Evolutionary conservation across 139 green algal genomes (phyloP).

Genomic region (Haematococcus lacustris): DNA sequence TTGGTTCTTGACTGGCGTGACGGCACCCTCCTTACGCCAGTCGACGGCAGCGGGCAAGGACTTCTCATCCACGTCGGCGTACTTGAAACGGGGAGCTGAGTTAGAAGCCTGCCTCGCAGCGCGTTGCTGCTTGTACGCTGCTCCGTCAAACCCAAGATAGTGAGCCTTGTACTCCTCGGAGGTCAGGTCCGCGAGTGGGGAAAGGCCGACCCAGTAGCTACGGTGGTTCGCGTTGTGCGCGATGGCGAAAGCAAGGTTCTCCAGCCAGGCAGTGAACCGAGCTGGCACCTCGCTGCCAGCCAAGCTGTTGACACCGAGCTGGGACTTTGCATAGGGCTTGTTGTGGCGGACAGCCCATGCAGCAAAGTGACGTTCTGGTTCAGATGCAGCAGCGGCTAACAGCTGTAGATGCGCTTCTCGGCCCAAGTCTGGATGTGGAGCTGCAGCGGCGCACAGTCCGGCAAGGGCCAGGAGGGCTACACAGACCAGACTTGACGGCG

Average conservation of each 20-base stretch:
- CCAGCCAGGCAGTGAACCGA: conserved; percentile 72
- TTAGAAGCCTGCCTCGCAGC: conserved; percentile 4
- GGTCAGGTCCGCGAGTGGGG: conserved; percentile 77
- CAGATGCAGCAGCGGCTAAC: not conserved
- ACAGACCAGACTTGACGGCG: too few relatives aligned
- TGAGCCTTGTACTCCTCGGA: conserved; percentile 71
- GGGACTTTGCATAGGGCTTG: too few relatives aligned
- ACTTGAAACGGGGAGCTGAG: conserved; percentile 33
- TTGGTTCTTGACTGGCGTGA: conserved; percentile 94
- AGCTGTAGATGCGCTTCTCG: not conserved
- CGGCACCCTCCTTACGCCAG: conserved; percentile 75
- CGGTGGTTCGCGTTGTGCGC: conserved; percentile 62
- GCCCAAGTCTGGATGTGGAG: too few relatives aligned
- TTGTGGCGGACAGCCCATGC: conserved; percentile 31
- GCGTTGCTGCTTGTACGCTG: conserved; percentile 8
- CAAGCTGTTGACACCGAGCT: too few relatives aligned
- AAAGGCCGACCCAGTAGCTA: conserved; percentile 74
- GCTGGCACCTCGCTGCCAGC: conserved; percentile 44
- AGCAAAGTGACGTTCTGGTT: conserved; percentile 5
- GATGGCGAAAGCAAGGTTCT: conserved; percentile 74
- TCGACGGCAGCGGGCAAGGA: conserved; percentile 56
- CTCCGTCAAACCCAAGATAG: conserved; percentile 50
- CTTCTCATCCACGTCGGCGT: conserved; percentile 37
- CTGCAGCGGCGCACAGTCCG: too few relatives aligned
- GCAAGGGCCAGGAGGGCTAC: too few relatives aligned